phyloP scores from a whole-genome alignment of 169 alveolate species.

The Babesia gibsoni region DNA sequence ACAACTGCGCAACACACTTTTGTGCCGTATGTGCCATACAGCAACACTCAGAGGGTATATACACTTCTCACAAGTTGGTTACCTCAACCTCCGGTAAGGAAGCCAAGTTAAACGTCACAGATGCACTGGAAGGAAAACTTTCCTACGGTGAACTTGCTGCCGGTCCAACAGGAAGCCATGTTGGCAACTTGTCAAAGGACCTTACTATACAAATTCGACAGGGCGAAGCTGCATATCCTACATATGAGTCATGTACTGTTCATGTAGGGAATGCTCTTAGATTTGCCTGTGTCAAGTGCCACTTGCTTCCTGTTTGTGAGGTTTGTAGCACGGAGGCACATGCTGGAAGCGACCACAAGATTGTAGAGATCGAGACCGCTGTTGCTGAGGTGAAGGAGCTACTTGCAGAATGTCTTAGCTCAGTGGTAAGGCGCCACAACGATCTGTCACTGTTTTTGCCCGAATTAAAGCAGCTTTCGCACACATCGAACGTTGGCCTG shows the following conservation, averaged over 20 bases:
- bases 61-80: constrained; percentile 17
- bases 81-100: constrained; percentile 40
- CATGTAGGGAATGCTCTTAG: constrained; percentile 17
- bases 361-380: constrained; percentile 41
- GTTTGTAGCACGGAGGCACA: constrained; percentile 28
- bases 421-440: constrained; percentile 48
- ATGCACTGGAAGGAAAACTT: neutral
- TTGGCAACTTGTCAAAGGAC: constrained; percentile 24
- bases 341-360: constrained; percentile 23
- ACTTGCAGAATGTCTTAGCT: constrained; percentile 42
- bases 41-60: constrained; percentile 30
- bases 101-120: neutral
- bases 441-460: constrained; percentile 48
- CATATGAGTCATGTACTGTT: constrained; percentile 28
- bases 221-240: constrained; percentile 22
- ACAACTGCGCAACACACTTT: constrained; percentile 35
- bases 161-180: constrained; percentile 7
- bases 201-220: constrained; percentile 20
- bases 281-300: constrained; percentile 43
- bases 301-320: constrained; percentile 40
- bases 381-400: constrained; percentile 52
- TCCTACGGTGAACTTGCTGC: constrained; percentile 17
- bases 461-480: constrained; percentile 39
- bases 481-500: constrained; percentile 15
- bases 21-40: constrained; percentile 46